Evolutionary conservation across 768 basidiomycete genomes (phyloP).

Genomic region (Tulasnella sp.): DNA sequence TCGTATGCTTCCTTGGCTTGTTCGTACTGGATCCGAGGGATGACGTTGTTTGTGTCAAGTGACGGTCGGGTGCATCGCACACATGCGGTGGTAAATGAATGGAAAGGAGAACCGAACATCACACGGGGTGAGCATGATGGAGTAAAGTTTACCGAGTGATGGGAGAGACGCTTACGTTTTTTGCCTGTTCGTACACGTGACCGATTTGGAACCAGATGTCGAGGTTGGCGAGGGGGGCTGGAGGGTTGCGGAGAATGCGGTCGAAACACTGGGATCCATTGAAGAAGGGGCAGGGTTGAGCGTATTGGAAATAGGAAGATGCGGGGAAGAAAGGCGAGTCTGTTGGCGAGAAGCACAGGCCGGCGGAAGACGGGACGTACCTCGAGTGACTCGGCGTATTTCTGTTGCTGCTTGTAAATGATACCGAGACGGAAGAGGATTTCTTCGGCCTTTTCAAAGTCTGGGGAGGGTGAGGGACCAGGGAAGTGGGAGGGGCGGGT

Average conservation of each 20-base stretch:
- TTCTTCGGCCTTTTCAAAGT: slow-evolving; percentile 98
- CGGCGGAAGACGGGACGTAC: slow-evolving; percentile 22
- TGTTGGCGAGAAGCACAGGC: slow-evolving; percentile 1
- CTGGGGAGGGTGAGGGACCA: slow-evolving; percentile 32
- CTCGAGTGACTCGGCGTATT: slow-evolving; percentile 73
- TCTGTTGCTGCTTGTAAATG: slow-evolving; percentile 98
- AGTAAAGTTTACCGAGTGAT: slow-evolving; percentile 8
- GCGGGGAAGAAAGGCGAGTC: background rate
- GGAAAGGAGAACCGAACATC: slow-evolving; percentile 12
- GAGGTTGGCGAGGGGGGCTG: slow-evolving; percentile 86
- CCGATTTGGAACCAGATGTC: slow-evolving; percentile 99
- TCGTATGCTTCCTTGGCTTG: slow-evolving; percentile 93
- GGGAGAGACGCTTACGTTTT: slow-evolving; percentile 88
- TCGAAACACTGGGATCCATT: slow-evolving; percentile 92
- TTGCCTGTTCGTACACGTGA: slow-evolving; percentile 94
- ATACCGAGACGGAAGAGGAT: slow-evolving; percentile 97
- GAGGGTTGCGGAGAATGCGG: slow-evolving; percentile 90
- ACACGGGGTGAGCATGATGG: background rate
- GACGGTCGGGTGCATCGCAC: background rate
- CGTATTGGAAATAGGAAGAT: background rate
- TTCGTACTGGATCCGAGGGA: slow-evolving; percentile 45
- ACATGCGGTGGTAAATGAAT: background rate
- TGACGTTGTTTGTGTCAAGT: background rate
- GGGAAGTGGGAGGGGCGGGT: background rate
- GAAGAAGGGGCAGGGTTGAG: background rate